A percentile compares a stretch with the other conserved stretches of the same genome.
Evolutionary conservation across 495 filamentous ascomycete species (phyloP).

Genomic region (Penicillium odoratum): DNA sequence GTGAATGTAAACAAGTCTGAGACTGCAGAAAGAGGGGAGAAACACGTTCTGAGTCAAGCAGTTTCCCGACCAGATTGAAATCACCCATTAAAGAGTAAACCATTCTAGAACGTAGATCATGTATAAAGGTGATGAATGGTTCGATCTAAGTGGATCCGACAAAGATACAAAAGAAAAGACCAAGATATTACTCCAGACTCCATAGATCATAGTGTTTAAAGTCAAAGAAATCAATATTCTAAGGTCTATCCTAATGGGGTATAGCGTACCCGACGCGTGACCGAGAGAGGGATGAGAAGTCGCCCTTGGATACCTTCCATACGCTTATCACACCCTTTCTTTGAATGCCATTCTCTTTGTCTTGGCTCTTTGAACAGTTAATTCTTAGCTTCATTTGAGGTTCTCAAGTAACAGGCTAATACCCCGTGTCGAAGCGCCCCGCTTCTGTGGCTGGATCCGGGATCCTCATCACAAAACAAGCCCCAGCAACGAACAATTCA

Average conservation of each 20-base stretch:
- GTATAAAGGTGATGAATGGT: neutral
- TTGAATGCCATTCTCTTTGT: slow-evolving; percentile 29
- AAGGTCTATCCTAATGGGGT: slow-evolving; percentile 20
- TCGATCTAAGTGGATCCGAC: slow-evolving; percentile 3
- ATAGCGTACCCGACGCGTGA: slow-evolving; percentile 50
- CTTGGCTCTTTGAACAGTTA: neutral
- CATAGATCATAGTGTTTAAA: too few relatives aligned
- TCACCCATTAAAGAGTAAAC: neutral
- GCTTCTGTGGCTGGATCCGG: neutral
- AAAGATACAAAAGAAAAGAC: neutral
- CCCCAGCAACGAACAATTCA: slow-evolving; percentile 5
- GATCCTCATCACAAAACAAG: slow-evolving; percentile 1
- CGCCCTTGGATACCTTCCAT: slow-evolving; percentile 31
- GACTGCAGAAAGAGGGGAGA: slow-evolving; percentile 3
- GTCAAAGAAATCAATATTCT: neutral
- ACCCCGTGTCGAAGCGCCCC: slow-evolving; percentile 6
- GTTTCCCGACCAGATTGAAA: slow-evolving; percentile 6
- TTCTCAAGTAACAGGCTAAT: neutral
- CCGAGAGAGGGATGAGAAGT: slow-evolving; percentile 32
- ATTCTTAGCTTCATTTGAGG: neutral
- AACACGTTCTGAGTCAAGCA: neutral
- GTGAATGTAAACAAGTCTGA: slow-evolving; percentile 21
- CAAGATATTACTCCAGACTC: too few relatives aligned
- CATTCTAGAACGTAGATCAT: neutral
- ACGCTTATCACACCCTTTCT: slow-evolving; percentile 16